A percentile compares a stretch with the other conserved stretches of the same genome.
phyloP scores from a whole-genome alignment of 2,329 filamentous ascomycete species.

The Lachnellula hyalina region DNA sequence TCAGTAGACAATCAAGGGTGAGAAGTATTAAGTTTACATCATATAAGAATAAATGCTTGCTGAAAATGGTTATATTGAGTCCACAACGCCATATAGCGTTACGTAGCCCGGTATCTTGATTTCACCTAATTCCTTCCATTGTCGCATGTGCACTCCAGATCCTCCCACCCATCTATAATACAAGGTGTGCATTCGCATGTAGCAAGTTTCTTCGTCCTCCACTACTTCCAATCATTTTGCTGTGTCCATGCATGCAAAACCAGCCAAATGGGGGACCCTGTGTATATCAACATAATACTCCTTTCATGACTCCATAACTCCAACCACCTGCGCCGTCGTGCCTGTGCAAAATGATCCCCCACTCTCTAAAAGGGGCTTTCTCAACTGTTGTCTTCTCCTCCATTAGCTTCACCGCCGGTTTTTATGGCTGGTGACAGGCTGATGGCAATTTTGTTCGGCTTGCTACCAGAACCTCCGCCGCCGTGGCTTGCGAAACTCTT shows the following conservation, averaged over 20 bases:
- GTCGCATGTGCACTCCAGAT: neutral
- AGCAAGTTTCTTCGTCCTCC: slow-evolving; percentile 13
- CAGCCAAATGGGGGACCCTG: slow-evolving; percentile 8
- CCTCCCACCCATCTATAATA: slow-evolving; percentile 23
- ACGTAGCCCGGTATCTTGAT: slow-evolving; percentile 20
- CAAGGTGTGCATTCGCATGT: slow-evolving; percentile 14
- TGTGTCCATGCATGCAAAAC: slow-evolving; percentile 4
- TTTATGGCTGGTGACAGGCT: slow-evolving; percentile 44
- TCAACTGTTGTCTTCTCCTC: slow-evolving; percentile 24
- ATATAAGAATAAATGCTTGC: neutral
- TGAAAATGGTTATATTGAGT: slow-evolving; percentile 1
- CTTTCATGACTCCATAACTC: slow-evolving; percentile 27
- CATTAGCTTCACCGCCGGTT: slow-evolving; percentile 26
- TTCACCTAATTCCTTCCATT: slow-evolving; percentile 5
- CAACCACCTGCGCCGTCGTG: slow-evolving; percentile 18
- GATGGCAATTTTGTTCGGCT: slow-evolving; percentile 53
- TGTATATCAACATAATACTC: slow-evolving; percentile 20
- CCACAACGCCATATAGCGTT: neutral
- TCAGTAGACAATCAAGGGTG: no score
- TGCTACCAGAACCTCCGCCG: slow-evolving; percentile 33
- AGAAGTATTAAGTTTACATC: no score
- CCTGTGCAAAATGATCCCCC: slow-evolving; percentile 4
- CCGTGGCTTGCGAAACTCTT: slow-evolving; percentile 41
- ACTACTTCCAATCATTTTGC: slow-evolving; percentile 13
- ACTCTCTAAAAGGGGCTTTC: slow-evolving; percentile 2